These are phyloP conservation scores for Lolium multiflorum DNA, from an alignment of 176 grass and related monocot genomes.

Conservation along the genomic window DNA sequence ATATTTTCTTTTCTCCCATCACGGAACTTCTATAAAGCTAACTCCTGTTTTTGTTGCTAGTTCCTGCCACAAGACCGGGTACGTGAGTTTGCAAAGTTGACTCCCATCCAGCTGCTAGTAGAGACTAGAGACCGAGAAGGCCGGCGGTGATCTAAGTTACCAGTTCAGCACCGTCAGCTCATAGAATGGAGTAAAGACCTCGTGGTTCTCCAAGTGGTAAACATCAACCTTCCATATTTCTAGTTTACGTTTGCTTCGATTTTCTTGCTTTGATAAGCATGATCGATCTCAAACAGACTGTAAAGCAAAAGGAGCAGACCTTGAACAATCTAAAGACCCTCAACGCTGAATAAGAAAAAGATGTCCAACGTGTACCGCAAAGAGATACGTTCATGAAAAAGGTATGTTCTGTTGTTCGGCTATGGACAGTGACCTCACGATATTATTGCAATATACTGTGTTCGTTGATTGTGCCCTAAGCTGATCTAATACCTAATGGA, in stretches of 20 bases:
- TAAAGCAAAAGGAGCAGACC: too few species aligned
- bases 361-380: conserved; percentile 78
- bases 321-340: conserved; percentile 44
- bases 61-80: conserved; percentile 88
- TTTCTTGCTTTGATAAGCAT: conserved; percentile 27
- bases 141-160: conserved; percentile 69
- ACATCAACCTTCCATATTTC: neutral
- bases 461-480: too few species aligned
- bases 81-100: conserved; percentile 88
- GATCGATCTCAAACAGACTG: neutral
- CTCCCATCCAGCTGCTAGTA: conserved; percentile 76
- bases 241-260: conserved; percentile 1
- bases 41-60: conserved; percentile 36
- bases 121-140: conserved; percentile 96
- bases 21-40: neutral
- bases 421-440: neutral
- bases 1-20: neutral
- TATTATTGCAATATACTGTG: neutral
- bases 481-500: conserved; percentile 57
- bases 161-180: conserved; percentile 72
- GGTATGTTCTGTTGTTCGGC: neutral
- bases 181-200: conserved; percentile 68
- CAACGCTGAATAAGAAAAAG: conserved; percentile 80
- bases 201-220: conserved; percentile 77
- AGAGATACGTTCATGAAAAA: conserved; percentile 35